Evolutionary conservation across 2,329 filamentous ascomycete species (phyloP).

Genomic region (Beauveria brongniartii): DNA sequence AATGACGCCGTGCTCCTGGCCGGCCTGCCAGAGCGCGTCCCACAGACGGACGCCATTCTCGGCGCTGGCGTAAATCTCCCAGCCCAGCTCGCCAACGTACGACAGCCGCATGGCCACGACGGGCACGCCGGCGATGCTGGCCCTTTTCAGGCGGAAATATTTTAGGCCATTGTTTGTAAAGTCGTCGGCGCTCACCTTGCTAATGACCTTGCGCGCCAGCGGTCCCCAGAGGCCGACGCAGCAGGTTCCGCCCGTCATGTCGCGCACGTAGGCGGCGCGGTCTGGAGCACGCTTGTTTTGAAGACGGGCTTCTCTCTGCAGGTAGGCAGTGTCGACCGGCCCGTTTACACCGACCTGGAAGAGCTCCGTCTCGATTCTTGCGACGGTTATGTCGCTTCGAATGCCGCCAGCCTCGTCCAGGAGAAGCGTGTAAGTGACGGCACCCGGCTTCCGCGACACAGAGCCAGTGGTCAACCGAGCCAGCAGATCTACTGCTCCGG

Average conservation of each 20-base stretch:
- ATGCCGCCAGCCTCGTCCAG: slow-evolving; percentile 46
- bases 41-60: slow-evolving; percentile 51
- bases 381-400: slow-evolving; percentile 48
- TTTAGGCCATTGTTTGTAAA: slow-evolving; percentile 37
- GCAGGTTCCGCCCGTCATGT: slow-evolving; percentile 52
- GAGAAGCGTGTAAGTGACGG: slow-evolving; percentile 48
- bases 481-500: slow-evolving; percentile 46
- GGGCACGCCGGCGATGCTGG: slow-evolving; percentile 45
- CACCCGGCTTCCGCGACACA: slow-evolving; percentile 37
- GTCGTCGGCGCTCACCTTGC: slow-evolving; percentile 35
- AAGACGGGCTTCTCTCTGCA: slow-evolving; percentile 42
- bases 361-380: slow-evolving; percentile 38
- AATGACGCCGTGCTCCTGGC: slow-evolving; percentile 45
- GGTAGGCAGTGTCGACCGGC: slow-evolving; percentile 44
- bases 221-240: slow-evolving; percentile 58
- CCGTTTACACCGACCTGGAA: slow-evolving; percentile 52
- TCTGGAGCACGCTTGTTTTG: slow-evolving; percentile 33
- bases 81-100: slow-evolving; percentile 53
- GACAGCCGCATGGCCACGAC: slow-evolving; percentile 48
- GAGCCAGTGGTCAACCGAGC: slow-evolving; percentile 44
- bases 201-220: slow-evolving; percentile 42
- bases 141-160: slow-evolving; percentile 41
- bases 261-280: slow-evolving; percentile 43
- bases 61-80: slow-evolving; percentile 54
- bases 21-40: slow-evolving; percentile 49